Evolutionary conservation across 1,139 yeast species (phyloP).

Genomic region (Kodamaea ohmeri): DNA sequence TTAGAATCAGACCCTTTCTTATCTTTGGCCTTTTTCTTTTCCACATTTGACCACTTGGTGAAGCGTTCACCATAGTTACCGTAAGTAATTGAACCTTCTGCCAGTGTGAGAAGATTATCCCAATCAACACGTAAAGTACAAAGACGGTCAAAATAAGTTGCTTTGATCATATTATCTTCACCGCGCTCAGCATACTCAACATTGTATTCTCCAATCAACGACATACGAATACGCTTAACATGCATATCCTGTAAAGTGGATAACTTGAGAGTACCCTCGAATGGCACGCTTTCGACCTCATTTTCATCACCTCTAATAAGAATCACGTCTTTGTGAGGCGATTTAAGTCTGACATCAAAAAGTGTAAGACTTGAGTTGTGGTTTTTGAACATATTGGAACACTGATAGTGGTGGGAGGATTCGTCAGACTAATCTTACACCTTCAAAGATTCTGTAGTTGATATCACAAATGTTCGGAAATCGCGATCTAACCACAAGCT

Average conservation of each 20-base stretch:
- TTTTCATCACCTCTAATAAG: slow-evolving; percentile 56
- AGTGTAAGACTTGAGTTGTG: slow-evolving; percentile 19
- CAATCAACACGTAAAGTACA: slow-evolving; percentile 54
- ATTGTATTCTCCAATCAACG: slow-evolving; percentile 52
- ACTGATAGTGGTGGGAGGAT: too few species aligned
- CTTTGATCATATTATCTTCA: slow-evolving; percentile 31
- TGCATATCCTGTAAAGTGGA: slow-evolving; percentile 51
- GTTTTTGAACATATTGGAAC: neutral
- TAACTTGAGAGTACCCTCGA: slow-evolving; percentile 58
- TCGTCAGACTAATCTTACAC: too few species aligned
- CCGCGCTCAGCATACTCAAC: slow-evolving; percentile 51
- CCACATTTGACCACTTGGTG: slow-evolving; percentile 11
- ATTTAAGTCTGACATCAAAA: slow-evolving; percentile 40
- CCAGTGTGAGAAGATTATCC: slow-evolving; percentile 53
- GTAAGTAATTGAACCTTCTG: slow-evolving; percentile 43
- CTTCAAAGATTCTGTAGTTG: too few species aligned
- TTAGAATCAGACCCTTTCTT: slow-evolving; percentile 1
- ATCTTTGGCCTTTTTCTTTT: slow-evolving; percentile 4
- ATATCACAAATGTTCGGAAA: too few species aligned
- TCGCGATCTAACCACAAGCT: too few species aligned
- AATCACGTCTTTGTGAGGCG: slow-evolving; percentile 53
- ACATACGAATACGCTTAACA: slow-evolving; percentile 46
- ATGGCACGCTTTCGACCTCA: slow-evolving; percentile 52
- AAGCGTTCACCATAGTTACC: slow-evolving; percentile 45
- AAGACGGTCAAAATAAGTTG: slow-evolving; percentile 49